A percentile compares a stretch with the other conserved stretches of the same genome.
Evolutionary conservation across 257 asterid genomes (phyloP).

Genomic region (Dorcoceras hygrometricum): DNA sequence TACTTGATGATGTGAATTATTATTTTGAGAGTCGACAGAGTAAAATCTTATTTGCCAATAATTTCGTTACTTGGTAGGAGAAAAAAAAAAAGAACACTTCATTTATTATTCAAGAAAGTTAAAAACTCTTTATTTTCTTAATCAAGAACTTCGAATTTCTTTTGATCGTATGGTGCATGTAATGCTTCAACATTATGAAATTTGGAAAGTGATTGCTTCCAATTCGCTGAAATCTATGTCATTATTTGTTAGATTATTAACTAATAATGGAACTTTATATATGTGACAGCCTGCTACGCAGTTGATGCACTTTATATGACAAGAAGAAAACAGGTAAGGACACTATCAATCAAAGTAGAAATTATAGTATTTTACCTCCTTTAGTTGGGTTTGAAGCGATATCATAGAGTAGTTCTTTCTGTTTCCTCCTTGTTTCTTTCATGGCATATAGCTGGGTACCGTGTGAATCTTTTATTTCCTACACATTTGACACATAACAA

Average conservation of each 20-base stretch:
- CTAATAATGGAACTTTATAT: background rate
- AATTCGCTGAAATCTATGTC: background rate
- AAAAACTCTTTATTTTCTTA: background rate
- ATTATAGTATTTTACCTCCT: slow-evolving; percentile 50
- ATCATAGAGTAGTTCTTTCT: slow-evolving; percentile 50
- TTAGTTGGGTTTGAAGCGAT: slow-evolving; percentile 76
- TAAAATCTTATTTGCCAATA: too few species aligned
- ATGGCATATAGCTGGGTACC: slow-evolving; percentile 70
- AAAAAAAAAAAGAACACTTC: too few species aligned
- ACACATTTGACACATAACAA: slow-evolving; percentile 65
- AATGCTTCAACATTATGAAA: background rate
- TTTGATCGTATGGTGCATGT: slow-evolving; percentile 1
- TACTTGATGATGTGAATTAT: too few species aligned
- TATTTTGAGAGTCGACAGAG: too few species aligned
- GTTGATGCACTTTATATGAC: slow-evolving; percentile 16
- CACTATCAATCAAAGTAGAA: background rate
- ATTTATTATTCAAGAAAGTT: too few species aligned
- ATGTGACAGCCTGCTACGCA: background rate
- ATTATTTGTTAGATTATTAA: too few species aligned
- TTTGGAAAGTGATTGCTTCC: background rate
- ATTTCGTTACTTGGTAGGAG: too few species aligned
- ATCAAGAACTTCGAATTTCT: background rate
- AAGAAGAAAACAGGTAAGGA: slow-evolving; percentile 4
- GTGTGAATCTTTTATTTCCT: slow-evolving; percentile 70
- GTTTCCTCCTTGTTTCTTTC: slow-evolving; percentile 45